These are phyloP conservation scores for Crotalaria pallida DNA, from an alignment of 306 rosid genomes.

Conservation along the genomic window DNA sequence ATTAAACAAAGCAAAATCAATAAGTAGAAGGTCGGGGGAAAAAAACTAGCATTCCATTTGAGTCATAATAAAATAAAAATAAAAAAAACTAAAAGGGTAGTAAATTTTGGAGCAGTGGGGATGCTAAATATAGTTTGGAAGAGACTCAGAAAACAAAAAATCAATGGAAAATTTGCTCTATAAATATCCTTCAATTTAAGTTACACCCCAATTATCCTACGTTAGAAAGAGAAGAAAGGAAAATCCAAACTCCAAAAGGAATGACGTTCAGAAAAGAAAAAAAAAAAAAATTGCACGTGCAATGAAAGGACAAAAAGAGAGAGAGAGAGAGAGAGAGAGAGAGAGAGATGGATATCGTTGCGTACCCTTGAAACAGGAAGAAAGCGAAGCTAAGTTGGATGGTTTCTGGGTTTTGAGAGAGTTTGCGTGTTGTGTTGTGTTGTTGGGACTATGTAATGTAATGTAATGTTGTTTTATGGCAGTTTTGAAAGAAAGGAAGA, in stretches of 20 bases:
- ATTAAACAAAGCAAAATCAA: background rate
- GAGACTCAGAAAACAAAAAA: background rate
- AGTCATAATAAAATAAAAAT: background rate
- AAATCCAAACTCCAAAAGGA: too few species aligned
- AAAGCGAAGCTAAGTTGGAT: background rate
- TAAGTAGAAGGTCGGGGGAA: background rate
- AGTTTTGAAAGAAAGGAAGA: too few species aligned
- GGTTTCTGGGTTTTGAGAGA: background rate
- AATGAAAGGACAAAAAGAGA: background rate
- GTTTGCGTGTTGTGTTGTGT: background rate
- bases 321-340: too few species aligned
- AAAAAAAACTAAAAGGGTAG: background rate
- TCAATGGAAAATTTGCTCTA: background rate
- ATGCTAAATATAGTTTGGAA: background rate
- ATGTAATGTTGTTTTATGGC: too few species aligned
- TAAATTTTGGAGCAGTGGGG: background rate
- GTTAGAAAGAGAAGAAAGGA: too few species aligned
- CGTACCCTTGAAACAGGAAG: conserved; percentile 16
- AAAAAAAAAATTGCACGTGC: background rate
- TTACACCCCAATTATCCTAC: too few species aligned
- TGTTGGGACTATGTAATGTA: too few species aligned
- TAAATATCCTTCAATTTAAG: background rate
- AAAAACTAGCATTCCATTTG: background rate
- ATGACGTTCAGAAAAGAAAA: background rate
- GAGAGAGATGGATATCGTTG: too few species aligned